Evolutionary conservation across 352 stramenopile species (phyloP).

Genomic region (Pythium periplocum): DNA sequence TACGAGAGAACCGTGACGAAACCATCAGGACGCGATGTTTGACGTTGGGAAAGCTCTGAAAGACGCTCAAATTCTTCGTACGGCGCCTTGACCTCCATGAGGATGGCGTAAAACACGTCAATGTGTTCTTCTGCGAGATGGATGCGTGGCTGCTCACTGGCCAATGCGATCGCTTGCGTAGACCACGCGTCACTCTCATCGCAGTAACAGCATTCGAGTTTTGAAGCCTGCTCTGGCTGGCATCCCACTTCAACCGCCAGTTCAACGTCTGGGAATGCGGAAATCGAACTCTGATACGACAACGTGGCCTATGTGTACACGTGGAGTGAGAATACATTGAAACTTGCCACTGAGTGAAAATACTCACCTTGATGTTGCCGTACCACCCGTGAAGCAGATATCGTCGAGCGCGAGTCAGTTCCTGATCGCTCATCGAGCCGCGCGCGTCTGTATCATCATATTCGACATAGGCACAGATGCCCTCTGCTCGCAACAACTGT

Average conservation of each 20-base stretch:
- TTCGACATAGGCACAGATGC: conserved; percentile 71
- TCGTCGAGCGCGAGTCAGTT: conserved; percentile 12
- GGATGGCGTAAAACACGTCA: conserved; percentile 80
- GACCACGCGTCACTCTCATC: neutral
- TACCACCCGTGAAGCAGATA: conserved; percentile 87
- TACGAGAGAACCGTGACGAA: conserved; percentile 84
- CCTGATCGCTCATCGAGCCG: too few species aligned
- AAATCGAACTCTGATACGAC: conserved; percentile 73
- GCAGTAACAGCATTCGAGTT: conserved; percentile 17
- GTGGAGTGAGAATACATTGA: neutral
- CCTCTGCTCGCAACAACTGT: conserved; percentile 59
- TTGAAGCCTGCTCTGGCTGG: conserved; percentile 9
- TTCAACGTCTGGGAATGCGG: conserved; percentile 78
- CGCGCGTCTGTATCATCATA: conserved; percentile 22
- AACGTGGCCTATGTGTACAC: conserved; percentile 28
- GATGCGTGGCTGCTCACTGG: conserved; percentile 35
- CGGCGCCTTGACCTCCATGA: conserved; percentile 82
- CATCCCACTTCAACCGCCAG: conserved; percentile 61
- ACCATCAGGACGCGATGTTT: conserved; percentile 71
- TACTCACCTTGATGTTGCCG: conserved; percentile 63
- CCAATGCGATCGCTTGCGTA: conserved; percentile 2
- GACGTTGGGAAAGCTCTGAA: conserved; percentile 56
- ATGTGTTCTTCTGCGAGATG: conserved; percentile 78
- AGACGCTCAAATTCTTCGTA: conserved; percentile 84
- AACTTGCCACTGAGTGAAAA: too few species aligned